These are phyloP conservation scores for Exophiala alcalophila DNA, from an alignment of 2,329 filamentous ascomycete genomes.

Conservation along the genomic window DNA sequence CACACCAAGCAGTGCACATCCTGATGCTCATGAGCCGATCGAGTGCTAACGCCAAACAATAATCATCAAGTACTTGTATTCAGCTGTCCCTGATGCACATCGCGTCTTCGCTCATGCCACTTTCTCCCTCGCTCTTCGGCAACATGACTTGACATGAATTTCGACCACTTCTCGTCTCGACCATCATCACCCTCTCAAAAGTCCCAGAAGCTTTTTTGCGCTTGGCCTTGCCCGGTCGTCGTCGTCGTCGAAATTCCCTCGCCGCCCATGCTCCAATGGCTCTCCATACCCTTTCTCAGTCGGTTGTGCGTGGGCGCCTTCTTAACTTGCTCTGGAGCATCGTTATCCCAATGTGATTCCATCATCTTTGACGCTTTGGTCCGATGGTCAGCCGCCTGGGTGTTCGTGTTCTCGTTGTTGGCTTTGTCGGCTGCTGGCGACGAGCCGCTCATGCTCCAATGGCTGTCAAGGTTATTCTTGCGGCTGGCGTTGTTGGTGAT, in stretches of 20 bases:
- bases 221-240: conserved; percentile 8
- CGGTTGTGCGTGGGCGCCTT: conserved; percentile 19
- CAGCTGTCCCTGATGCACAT: too few species aligned
- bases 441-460: conserved; percentile 73
- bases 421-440: conserved; percentile 51
- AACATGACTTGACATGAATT: too few species aligned
- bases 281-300: conserved; percentile 27
- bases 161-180: background rate
- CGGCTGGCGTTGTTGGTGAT: conserved; percentile 72
- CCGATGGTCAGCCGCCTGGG: conserved; percentile 55
- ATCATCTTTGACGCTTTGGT: conserved; percentile 71
- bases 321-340: conserved; percentile 35
- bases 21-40: too few species aligned
- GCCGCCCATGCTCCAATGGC: conserved; percentile 33
- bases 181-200: conserved; percentile 22
- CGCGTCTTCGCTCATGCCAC: too few species aligned
- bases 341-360: conserved; percentile 56
- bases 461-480: conserved; percentile 70
- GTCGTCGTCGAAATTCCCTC: conserved; percentile 10
- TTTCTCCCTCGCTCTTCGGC: too few species aligned
- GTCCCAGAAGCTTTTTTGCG: conserved; percentile 30
- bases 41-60: too few species aligned
- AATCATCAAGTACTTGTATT: too few species aligned
- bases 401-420: conserved; percentile 42
- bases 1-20: too few species aligned